Conservation (phyloP, 768 basidiomycete species). For the Chlorophyllum brunneum region DNA sequence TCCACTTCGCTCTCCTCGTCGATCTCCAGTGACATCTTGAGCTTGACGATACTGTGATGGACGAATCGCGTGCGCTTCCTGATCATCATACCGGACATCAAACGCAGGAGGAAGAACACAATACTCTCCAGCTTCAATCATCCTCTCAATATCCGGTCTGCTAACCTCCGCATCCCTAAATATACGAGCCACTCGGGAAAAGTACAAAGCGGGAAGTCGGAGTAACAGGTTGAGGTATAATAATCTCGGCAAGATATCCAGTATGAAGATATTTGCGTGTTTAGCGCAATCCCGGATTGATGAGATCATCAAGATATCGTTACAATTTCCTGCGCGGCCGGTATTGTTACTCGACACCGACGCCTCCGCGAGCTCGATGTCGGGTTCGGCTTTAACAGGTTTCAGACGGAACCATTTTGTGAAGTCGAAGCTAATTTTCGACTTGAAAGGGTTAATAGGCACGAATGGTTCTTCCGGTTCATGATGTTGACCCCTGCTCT, state of each 20-base stretch:
- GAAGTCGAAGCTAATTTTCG: slow-evolving; percentile 21
- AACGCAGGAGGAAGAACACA: slow-evolving; percentile 16
- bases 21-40: background rate
- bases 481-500: slow-evolving; percentile 29
- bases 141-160: slow-evolving; percentile 61
- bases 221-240: slow-evolving; percentile 51
- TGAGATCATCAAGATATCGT: slow-evolving; percentile 24
- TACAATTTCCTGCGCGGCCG: slow-evolving; percentile 24
- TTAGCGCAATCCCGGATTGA: slow-evolving; percentile 18
- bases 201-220: slow-evolving; percentile 75
- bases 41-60: background rate
- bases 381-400: slow-evolving; percentile 29
- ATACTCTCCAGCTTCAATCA: slow-evolving; percentile 32
- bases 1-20: background rate
- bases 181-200: slow-evolving; percentile 70
- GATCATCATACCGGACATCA: background rate
- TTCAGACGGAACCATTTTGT: slow-evolving; percentile 17
- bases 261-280: slow-evolving; percentile 24
- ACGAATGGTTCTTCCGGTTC: slow-evolving; percentile 49
- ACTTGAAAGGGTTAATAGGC: slow-evolving; percentile 51
- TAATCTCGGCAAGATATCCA: slow-evolving; percentile 38
- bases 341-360: slow-evolving; percentile 12
- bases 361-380: slow-evolving; percentile 21
- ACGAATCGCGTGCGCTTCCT: background rate
- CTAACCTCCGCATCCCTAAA: slow-evolving; percentile 80